Conservation (phyloP, 2,329 filamentous ascomycete species). For the Epichloe gansuensis region DNA sequence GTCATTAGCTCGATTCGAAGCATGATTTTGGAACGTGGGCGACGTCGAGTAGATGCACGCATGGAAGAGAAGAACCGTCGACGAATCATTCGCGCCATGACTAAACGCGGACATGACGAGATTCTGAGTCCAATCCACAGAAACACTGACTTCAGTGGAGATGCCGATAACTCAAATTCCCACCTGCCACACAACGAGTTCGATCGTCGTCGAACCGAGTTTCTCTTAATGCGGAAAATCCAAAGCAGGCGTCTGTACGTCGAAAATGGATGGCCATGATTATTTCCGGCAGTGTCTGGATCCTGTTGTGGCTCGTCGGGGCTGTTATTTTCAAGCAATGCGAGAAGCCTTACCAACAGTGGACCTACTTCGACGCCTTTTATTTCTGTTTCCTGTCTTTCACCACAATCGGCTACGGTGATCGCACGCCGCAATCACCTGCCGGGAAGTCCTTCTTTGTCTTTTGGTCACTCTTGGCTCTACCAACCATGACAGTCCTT, state of each 20-base stretch:
- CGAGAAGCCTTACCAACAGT: conserved; percentile 40
- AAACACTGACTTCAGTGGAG: conserved; percentile 6
- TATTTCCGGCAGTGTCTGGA: conserved; percentile 55
- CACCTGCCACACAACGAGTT: conserved; percentile 28
- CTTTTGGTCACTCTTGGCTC: conserved; percentile 77
- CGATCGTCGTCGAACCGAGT: conserved; percentile 55
- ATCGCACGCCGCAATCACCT: conserved; percentile 63
- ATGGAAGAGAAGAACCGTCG: conserved; percentile 48
- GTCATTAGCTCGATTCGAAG: conserved; percentile 69
- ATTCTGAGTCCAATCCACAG: conserved; percentile 36
- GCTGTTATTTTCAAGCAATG: conserved; percentile 55
- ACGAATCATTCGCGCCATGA: conserved; percentile 31
- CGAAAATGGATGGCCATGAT: conserved; percentile 63
- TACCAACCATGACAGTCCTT: conserved; percentile 80
- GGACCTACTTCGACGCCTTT: conserved; percentile 68
- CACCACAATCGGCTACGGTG: conserved; percentile 79
- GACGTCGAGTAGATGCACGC: conserved; percentile 38
- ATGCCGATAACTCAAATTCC: conserved; percentile 5
- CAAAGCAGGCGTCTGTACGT: conserved; percentile 51
- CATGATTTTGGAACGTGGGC: conserved; percentile 45
- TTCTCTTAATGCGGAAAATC: conserved; percentile 69
- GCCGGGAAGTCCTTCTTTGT: conserved; percentile 77
- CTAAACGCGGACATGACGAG: conserved; percentile 29
- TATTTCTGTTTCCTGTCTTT: conserved; percentile 81
- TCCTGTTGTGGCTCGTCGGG: conserved; percentile 67